A percentile compares a stretch with the other conserved stretches of the same genome.
These are phyloP conservation scores for Galerina sulciceps DNA, from an alignment of 768 basidiomycete species.

Conservation along the genomic window DNA sequence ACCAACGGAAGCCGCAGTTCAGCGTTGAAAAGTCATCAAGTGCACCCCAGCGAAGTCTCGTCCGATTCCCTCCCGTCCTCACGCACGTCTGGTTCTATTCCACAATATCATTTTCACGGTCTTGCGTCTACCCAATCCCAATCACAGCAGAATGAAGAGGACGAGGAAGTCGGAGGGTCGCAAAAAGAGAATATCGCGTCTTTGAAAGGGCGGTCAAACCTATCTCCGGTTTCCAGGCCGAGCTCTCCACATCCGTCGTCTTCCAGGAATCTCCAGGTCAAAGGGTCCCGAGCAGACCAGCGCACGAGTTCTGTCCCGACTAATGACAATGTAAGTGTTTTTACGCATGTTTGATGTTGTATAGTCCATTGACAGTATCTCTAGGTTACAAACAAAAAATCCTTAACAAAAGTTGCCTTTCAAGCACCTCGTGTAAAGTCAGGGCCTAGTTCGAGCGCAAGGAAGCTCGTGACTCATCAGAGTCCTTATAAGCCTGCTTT, in stretches of 20 bases:
- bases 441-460: slow-evolving; percentile 7
- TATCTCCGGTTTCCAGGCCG: slow-evolving; percentile 23
- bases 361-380: slow-evolving; percentile 1
- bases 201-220: slow-evolving; percentile 10
- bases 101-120: slow-evolving; percentile 62
- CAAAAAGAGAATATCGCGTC: slow-evolving; percentile 57
- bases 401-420: slow-evolving; percentile 24
- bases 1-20: slow-evolving; percentile 18
- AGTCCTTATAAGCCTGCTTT: slow-evolving; percentile 21
- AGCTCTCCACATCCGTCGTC: slow-evolving; percentile 28
- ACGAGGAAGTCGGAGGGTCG: slow-evolving; percentile 42
- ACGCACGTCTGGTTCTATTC: slow-evolving; percentile 35
- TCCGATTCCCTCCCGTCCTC: slow-evolving; percentile 44
- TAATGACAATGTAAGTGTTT: slow-evolving; percentile 27
- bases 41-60: slow-evolving; percentile 39
- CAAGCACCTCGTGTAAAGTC: slow-evolving; percentile 20
- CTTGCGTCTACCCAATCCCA: slow-evolving; percentile 60
- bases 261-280: slow-evolving; percentile 23
- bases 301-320: slow-evolving; percentile 22
- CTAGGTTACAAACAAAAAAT: slow-evolving; percentile 21
- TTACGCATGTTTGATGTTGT: background rate
- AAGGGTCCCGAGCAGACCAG: slow-evolving; percentile 28
- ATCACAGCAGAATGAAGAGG: slow-evolving; percentile 41
- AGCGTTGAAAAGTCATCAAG: slow-evolving; percentile 22
- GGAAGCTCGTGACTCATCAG: slow-evolving; percentile 19